phyloP scores from a whole-genome alignment of 257 asterid species.

The Solanum okadae region DNA sequence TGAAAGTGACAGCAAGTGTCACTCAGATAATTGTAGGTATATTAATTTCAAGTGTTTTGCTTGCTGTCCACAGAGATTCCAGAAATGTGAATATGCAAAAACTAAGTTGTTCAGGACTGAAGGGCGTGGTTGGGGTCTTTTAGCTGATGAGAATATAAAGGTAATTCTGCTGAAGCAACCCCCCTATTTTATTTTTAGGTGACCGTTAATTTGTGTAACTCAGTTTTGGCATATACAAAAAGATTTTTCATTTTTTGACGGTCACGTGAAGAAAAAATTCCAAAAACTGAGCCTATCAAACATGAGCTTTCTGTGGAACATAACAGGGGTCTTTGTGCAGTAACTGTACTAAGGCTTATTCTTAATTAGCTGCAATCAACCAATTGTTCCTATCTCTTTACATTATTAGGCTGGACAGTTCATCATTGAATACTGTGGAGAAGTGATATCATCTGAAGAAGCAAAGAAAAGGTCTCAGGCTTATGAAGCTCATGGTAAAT shows the following conservation, averaged over 20 bases:
- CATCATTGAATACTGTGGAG: conserved; percentile 88
- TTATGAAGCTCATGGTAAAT: conserved; percentile 72
- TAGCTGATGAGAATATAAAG: conserved; percentile 62
- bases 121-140: too few relatives aligned
- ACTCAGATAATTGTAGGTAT: too few relatives aligned
- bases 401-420: conserved; percentile 73
- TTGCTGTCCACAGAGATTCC: too few relatives aligned
- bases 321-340: not conserved
- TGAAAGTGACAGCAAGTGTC: too few relatives aligned
- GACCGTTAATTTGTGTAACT: not conserved
- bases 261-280: not conserved
- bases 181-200: not conserved
- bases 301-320: not conserved
- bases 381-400: conserved; percentile 6
- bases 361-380: not conserved
- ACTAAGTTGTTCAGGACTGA: too few relatives aligned
- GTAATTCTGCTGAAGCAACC: conserved; percentile 24
- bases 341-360: not conserved
- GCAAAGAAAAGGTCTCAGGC: conserved; percentile 62
- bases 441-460: conserved; percentile 73
- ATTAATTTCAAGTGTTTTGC: too few relatives aligned
- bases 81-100: too few relatives aligned
- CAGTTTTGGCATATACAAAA: not conserved
- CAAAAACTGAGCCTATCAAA: not conserved
- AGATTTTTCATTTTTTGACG: not conserved